Percentiles rank a stretch among this genome's conserved stretches.
Conservation (phyloP, 1,284 basidiomycete genomes). For the Abortiporus biennis region DNA sequence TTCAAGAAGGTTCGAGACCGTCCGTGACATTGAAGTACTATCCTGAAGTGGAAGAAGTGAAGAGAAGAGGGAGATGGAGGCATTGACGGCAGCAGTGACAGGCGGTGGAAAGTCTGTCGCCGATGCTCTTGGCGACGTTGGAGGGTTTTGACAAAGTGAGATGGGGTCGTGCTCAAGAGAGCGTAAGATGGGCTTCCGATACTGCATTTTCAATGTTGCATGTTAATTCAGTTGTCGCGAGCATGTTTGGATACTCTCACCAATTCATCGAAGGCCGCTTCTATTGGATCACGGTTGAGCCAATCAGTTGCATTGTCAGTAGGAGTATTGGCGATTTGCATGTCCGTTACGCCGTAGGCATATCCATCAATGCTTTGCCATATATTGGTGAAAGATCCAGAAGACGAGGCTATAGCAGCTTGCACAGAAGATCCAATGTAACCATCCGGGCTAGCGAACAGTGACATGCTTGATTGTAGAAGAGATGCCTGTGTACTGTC, state of each 20-base stretch:
- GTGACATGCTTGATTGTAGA: constrained; percentile 78
- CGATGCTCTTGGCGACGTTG: constrained; percentile 35
- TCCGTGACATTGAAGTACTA: constrained; percentile 57
- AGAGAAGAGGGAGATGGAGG: constrained; percentile 84
- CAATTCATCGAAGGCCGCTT: constrained; percentile 69
- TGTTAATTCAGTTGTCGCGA: neutral
- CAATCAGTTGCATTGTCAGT: constrained; percentile 38
- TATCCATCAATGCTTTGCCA: constrained; percentile 90
- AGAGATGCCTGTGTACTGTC: constrained; percentile 78
- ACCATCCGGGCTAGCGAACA: constrained; percentile 83
- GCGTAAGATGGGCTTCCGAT: constrained; percentile 75
- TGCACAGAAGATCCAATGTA: constrained; percentile 82
- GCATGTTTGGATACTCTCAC: constrained; percentile 34
- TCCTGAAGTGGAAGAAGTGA: constrained; percentile 79
- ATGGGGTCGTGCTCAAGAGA: constrained; percentile 87
- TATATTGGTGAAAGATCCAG: constrained; percentile 79
- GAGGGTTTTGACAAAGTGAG: constrained; percentile 55
- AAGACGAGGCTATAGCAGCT: constrained; percentile 86
- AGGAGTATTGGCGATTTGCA: constrained; percentile 45
- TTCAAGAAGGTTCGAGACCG: constrained; percentile 68
- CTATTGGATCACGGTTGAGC: constrained; percentile 75
- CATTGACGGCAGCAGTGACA: constrained; percentile 82
- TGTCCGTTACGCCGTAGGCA: constrained; percentile 86
- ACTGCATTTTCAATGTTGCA: constrained; percentile 31
- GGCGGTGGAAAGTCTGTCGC: constrained; percentile 68